These are phyloP conservation scores for Aspergillus viridinutans DNA, from an alignment of 2,329 filamentous ascomycete species.

Conservation along the genomic window DNA sequence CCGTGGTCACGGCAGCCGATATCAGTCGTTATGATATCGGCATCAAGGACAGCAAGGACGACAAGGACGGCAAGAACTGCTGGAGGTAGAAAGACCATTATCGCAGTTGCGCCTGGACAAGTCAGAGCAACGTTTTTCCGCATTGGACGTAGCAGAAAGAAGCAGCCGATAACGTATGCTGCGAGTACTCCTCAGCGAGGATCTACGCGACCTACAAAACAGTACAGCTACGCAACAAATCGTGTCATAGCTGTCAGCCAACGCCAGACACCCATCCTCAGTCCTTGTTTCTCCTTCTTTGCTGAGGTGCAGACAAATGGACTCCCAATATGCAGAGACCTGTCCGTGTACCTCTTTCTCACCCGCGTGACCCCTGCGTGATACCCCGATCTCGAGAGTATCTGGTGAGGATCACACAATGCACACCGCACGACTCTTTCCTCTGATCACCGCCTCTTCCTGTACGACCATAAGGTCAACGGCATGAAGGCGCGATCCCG, in stretches of 20 bases:
- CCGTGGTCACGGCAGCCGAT: conserved; percentile 43
- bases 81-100: too few species aligned
- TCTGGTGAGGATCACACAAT: conserved; percentile 46
- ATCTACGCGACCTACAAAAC: conserved; percentile 48
- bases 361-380: conserved; percentile 36
- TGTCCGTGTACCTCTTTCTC: conserved; percentile 45
- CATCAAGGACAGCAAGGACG: too few species aligned
- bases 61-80: too few species aligned
- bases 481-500: conserved; percentile 38
- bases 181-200: conserved; percentile 45
- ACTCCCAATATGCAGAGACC: too few species aligned
- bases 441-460: conserved; percentile 45
- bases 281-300: conserved; percentile 48
- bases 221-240: conserved; percentile 41
- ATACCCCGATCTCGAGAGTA: too few species aligned
- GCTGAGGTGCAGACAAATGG: too few species aligned
- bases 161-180: conserved; percentile 27
- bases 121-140: too few species aligned
- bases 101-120: too few species aligned
- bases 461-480: conserved; percentile 11
- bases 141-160: conserved; percentile 43
- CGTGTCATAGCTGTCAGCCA: conserved; percentile 49
- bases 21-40: conserved; percentile 40
- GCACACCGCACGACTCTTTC: conserved; percentile 54
- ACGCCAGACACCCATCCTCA: conserved; percentile 49